Percentiles rank a stretch among this genome's conserved stretches.
Evolutionary conservation across 140 eudicot species (phyloP).

Genomic region (Eryngium alpinum): DNA sequence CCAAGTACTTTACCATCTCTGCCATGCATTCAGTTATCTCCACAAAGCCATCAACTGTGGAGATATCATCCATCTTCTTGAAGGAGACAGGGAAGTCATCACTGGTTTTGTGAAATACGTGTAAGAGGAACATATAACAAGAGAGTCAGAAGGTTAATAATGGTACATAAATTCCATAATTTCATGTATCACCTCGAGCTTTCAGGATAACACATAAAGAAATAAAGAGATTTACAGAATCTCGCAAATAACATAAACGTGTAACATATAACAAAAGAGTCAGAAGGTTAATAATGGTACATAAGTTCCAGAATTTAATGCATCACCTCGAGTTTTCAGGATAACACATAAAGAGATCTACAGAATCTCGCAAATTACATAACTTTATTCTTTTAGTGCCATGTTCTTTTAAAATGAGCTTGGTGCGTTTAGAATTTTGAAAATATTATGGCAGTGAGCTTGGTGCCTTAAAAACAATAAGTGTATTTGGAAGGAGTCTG

Average conservation of each 20-base stretch:
- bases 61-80: slow-evolving; percentile 65
- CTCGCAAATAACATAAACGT: no score
- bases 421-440: background rate
- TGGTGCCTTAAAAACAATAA: background rate
- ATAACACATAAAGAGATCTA: background rate
- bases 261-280: background rate
- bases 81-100: slow-evolving; percentile 49
- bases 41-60: slow-evolving; percentile 83
- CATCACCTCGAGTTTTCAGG: background rate
- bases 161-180: background rate
- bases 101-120: slow-evolving; percentile 29
- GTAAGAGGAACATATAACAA: no score
- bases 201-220: background rate
- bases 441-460: background rate
- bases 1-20: slow-evolving; percentile 74
- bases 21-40: slow-evolving; percentile 74
- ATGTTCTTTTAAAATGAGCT: background rate
- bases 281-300: background rate
- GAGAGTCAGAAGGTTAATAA: background rate
- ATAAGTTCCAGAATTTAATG: background rate
- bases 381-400: background rate
- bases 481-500: background rate
- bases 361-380: background rate
- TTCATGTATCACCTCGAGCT: background rate
- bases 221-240: background rate